Evolutionary conservation across 352 stramenopile genomes (phyloP).

Genomic region (Globisporangium mamillatum): DNA sequence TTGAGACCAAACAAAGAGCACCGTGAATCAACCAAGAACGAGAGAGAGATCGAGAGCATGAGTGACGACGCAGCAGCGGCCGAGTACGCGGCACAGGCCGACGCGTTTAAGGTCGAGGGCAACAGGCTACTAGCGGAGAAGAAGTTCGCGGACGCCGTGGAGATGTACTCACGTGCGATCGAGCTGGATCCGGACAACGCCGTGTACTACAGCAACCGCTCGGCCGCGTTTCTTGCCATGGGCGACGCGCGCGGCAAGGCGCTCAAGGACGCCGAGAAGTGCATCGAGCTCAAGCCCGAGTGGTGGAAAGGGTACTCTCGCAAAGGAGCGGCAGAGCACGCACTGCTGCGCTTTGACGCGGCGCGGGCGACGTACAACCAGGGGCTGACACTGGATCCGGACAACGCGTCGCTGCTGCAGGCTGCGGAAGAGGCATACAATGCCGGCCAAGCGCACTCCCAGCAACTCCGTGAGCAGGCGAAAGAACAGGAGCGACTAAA

Average conservation of each 20-base stretch:
- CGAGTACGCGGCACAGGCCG: conserved; percentile 67
- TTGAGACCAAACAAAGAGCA: neutral
- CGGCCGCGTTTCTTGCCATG: conserved; percentile 74
- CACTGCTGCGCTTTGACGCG: conserved; percentile 69
- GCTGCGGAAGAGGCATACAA: conserved; percentile 69
- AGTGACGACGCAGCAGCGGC: conserved; percentile 19
- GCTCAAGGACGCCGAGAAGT: conserved; percentile 71
- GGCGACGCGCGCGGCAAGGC: conserved; percentile 80
- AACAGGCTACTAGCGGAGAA: conserved; percentile 68
- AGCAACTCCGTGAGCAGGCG: conserved; percentile 48
- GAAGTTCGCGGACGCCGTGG: conserved; percentile 60
- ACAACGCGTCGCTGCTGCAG: conserved; percentile 66
- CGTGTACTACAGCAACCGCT: conserved; percentile 87
- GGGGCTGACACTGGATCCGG: conserved; percentile 60
- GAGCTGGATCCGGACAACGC: conserved; percentile 82
- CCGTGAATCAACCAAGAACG: neutral
- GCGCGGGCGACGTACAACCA: conserved; percentile 70
- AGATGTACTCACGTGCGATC: conserved; percentile 83
- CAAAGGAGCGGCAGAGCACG: conserved; percentile 78
- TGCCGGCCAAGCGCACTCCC: conserved; percentile 66
- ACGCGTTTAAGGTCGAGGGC: conserved; percentile 83
- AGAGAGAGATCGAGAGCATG: conserved; percentile 1
- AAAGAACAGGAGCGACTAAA: conserved; percentile 39
- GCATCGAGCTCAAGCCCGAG: conserved; percentile 69
- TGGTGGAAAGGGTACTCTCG: conserved; percentile 89